A percentile compares a stretch with the other conserved stretches of the same genome.
These are phyloP conservation scores for Sequoia sempervirens DNA, from an alignment of 75 land plant species.

Conservation along the genomic window DNA sequence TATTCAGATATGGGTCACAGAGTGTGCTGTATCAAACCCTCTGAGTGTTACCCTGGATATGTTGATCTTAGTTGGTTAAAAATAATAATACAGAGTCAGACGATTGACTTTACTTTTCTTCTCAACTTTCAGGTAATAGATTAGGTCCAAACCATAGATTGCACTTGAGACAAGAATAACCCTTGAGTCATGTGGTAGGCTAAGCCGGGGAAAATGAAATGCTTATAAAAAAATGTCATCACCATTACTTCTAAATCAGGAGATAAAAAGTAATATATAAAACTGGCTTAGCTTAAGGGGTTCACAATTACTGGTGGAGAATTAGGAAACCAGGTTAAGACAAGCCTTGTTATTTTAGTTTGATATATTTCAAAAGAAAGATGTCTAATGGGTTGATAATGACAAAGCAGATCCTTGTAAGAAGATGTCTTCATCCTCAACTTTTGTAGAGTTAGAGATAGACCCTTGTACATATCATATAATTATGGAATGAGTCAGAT, in stretches of 20 bases:
- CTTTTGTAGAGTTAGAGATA: too few relatives aligned
- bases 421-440: too few relatives aligned
- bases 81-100: too few relatives aligned
- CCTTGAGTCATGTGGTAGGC: not conserved
- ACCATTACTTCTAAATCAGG: not conserved
- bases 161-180: not conserved
- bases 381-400: too few relatives aligned
- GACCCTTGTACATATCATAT: too few relatives aligned
- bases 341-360: too few relatives aligned
- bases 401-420: too few relatives aligned
- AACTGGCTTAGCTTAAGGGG: too few relatives aligned
- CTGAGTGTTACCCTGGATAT: not conserved
- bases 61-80: not conserved
- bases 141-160: not conserved
- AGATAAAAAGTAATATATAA: not conserved
- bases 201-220: not conserved
- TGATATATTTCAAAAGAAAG: too few relatives aligned
- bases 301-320: too few relatives aligned
- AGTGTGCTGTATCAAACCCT: conserved; percentile 58
- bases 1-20: conserved; percentile 96
- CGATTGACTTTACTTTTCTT: not conserved
- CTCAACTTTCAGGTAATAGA: not conserved
- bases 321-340: too few relatives aligned
- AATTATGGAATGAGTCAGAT: too few relatives aligned
- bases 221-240: not conserved